phyloP scores from a whole-genome alignment of 192 early-diverging fungal genomes.

The Coemansia sp. region DNA sequence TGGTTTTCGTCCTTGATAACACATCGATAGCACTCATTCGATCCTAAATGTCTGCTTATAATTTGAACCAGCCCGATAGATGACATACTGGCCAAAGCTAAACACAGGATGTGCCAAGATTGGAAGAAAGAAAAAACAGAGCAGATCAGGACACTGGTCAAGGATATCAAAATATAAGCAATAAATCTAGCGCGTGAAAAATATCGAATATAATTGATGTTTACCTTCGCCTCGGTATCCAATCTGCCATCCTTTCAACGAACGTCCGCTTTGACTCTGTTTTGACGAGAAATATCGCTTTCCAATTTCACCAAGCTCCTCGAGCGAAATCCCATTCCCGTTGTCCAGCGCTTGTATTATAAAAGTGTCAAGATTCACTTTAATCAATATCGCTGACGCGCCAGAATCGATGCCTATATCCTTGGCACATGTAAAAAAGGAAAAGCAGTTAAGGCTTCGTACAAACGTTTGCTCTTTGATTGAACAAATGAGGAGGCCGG shows the following conservation, averaged over 20 bases:
- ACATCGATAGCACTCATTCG: slow-evolving; percentile 9
- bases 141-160: no score
- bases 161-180: neutral
- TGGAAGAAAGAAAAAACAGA: neutral
- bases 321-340: slow-evolving; percentile 25
- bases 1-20: slow-evolving; percentile 22
- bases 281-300: slow-evolving; percentile 35
- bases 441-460: neutral
- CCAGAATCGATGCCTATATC: slow-evolving; percentile 45
- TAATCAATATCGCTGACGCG: slow-evolving; percentile 27
- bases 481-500: no score
- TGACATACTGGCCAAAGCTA: slow-evolving; percentile 48
- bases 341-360: slow-evolving; percentile 30
- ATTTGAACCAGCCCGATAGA: slow-evolving; percentile 29
- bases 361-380: slow-evolving; percentile 19
- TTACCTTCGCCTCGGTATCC: slow-evolving; percentile 44
- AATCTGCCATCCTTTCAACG: neutral
- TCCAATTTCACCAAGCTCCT: slow-evolving; percentile 20
- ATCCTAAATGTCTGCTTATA: slow-evolving; percentile 8
- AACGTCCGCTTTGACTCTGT: neutral
- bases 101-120: neutral
- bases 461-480: neutral
- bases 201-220: no score
- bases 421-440: no score
- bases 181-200: neutral